Evolutionary conservation across 768 basidiomycete species (phyloP), one percentile per base, ranked within the genome.

Genomic region (Lyophyllum atratum): DNA sequence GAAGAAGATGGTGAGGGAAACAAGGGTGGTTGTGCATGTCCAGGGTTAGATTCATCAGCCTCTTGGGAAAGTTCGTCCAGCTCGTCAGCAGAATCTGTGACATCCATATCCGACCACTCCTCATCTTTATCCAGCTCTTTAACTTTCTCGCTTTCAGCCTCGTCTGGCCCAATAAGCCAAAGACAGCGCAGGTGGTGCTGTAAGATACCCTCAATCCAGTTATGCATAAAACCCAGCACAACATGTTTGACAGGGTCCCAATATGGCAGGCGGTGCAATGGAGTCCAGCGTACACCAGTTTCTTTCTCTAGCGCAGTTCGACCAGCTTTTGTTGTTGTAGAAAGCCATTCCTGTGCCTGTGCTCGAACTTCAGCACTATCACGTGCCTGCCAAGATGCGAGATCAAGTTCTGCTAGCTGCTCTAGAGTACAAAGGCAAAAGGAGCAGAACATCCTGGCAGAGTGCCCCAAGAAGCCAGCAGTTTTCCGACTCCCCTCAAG

Each of bases 241-340:
- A n/a, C n/a, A n/a, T n/a, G n/a, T n/a, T n/a, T n/a, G n/a, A n/a
- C n/a, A n/a, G n/a, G n/a, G n/a, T n/a, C n/a, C n/a, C n/a, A n/a
- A n/a, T n/a, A n/a, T n/a, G n/a, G n/a, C n/a, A 74, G 56, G 25
- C 51, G 25, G 52, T 67, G 64, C 11, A 72, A 33, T n/a, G n/a
- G n/a, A n/a, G n/a, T n/a, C 66, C 68, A 73, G 8, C 65, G 54
- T 0, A 72, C 62, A 34, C 73, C 73, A 52, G 49, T 64, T 50
- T n/a, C 12, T 9, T 29, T 57, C 21, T 43, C 54, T 9, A 61
- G 31, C 7, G 46, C 39, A 12, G 64, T 48, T 19, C 49, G 43
- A 11, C 31, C 57, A 5, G 42, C 56, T 48, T 63, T 58, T 17
- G 59, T 70, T 9, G 25, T 49, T 17, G 9, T 10, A 40, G 28